These are phyloP conservation scores for Rhazya stricta DNA, from an alignment of 257 asterid genomes.

Conservation along the genomic window DNA sequence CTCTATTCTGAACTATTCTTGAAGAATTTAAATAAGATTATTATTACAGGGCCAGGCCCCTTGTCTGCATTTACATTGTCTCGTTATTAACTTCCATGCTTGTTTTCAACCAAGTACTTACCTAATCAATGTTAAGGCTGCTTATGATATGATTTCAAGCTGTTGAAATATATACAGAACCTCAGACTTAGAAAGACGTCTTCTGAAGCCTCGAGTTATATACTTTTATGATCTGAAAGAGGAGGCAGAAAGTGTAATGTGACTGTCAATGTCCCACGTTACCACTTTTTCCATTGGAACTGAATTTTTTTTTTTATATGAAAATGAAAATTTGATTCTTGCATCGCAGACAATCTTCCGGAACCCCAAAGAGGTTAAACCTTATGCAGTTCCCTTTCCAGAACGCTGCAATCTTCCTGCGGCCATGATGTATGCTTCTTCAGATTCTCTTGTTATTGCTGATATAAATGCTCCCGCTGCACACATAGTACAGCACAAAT, in stretches of 20 bases:
- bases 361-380: slow-evolving; percentile 78
- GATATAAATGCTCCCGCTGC: slow-evolving; percentile 84
- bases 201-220: neutral
- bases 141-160: neutral
- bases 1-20: neutral
- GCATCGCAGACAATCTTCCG: slow-evolving; percentile 82
- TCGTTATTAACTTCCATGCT: neutral
- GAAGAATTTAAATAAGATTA: neutral
- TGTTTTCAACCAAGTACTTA: neutral
- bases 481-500: slow-evolving; percentile 88
- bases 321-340: slow-evolving; percentile 16
- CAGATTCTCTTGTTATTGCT: slow-evolving; percentile 77
- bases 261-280: neutral
- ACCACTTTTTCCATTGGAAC: neutral
- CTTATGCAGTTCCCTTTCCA: slow-evolving; percentile 70
- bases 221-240: slow-evolving; percentile 1
- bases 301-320: neutral
- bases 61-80: neutral
- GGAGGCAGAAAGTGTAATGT: neutral
- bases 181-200: neutral
- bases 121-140: neutral
- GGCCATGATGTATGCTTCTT: slow-evolving; percentile 83
- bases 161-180: neutral
- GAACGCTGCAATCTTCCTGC: slow-evolving; percentile 99
- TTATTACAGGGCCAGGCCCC: neutral